Evolutionary conservation across 2,329 filamentous ascomycete genomes (phyloP), one percentile per base, ranked within the genome.

Genomic region (Aspergillus caelatus): DNA sequence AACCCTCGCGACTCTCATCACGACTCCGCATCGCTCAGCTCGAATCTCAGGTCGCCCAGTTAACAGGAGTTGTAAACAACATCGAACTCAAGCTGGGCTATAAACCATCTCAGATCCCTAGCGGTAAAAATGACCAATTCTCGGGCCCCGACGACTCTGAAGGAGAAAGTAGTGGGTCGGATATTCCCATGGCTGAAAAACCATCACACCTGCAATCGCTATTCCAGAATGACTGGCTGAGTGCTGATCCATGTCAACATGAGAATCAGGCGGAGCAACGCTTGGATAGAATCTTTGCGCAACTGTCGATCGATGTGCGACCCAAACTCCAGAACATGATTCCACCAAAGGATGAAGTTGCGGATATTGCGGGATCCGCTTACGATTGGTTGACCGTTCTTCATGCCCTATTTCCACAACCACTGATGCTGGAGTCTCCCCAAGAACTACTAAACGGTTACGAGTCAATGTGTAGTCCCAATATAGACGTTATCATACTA

Each of bases 191-290:
- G 28, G 53, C 64, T 8, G 61, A 67, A 9, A 59, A 64, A 14
- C 61, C 64, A 9, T 61, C 64, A 0, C 64, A 68, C 28, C 30
- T 69, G 28, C 66, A 62, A 4, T 64, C 66, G 10, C 62, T 69
- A 7, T 69, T 69, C 23, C 64, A 69, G 21, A 69, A 69, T 46
- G 64, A 69, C 36, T 68, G 64, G 62, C 48, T 69, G 4, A 69
- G 62, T n/a, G 63, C 64, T 9, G 64, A 68, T 36, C 54, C 61
- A 1, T 23, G 41, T 14, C 62, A 57, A 14, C 53, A 62, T 9
- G 41, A 62, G 14, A 48, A 61, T 6, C 64, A 63, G 14, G 23
- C 23, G 4, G 56, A 62, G 36, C 62, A 65, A 8, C 58, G 64
- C 2, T 53, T 60, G 34, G 48, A 21, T 4, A 68, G 59, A 26